Evolutionary conservation across 2,329 filamentous ascomycete species (phyloP).

Genomic region (Beauveria asiatica): DNA sequence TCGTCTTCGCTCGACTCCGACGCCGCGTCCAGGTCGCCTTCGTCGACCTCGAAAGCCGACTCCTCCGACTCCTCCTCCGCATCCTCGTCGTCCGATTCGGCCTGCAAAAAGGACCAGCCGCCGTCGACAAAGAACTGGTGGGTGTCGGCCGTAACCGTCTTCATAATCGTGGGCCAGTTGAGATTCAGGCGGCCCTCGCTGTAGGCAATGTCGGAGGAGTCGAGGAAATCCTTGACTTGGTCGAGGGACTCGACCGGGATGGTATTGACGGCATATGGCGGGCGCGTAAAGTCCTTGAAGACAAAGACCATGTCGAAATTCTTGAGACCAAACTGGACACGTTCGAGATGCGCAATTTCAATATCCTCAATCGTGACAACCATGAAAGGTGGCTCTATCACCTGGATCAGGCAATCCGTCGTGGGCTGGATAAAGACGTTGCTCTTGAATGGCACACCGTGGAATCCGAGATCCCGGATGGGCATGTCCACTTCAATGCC

Average conservation of each 20-base stretch:
- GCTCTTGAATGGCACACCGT: conserved; percentile 89
- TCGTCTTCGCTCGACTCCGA: conserved; percentile 73
- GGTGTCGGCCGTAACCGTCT: conserved; percentile 89
- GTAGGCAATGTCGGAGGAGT: conserved; percentile 90
- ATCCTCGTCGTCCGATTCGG: conserved; percentile 79
- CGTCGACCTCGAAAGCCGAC: conserved; percentile 83
- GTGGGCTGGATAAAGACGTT: conserved; percentile 94
- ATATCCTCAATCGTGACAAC: conserved; percentile 93
- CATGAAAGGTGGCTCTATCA: conserved; percentile 94
- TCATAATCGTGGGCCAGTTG: conserved; percentile 99
- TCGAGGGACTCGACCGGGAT: conserved; percentile 94
- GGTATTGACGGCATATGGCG: conserved; percentile 92
- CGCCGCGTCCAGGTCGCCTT: conserved; percentile 75
- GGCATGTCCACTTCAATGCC: conserved; percentile 92
- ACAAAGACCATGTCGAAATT: conserved; percentile 99
- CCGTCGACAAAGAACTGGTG: conserved; percentile 94
- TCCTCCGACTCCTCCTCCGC: conserved; percentile 70
- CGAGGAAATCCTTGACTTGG: conserved; percentile 94
- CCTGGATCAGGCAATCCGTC: conserved; percentile 92
- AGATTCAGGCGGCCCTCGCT: conserved; percentile 92
- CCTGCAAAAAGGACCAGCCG: conserved; percentile 86
- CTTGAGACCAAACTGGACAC: conserved; percentile 93
- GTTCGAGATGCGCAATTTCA: conserved; percentile 90
- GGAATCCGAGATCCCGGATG: conserved; percentile 92
- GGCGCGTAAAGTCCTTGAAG: conserved; percentile 92